Percentiles rank a stretch among this genome's conserved stretches.
phyloP scores from a whole-genome alignment of 192 early-diverging fungal species.

The Coemansia sp. region DNA sequence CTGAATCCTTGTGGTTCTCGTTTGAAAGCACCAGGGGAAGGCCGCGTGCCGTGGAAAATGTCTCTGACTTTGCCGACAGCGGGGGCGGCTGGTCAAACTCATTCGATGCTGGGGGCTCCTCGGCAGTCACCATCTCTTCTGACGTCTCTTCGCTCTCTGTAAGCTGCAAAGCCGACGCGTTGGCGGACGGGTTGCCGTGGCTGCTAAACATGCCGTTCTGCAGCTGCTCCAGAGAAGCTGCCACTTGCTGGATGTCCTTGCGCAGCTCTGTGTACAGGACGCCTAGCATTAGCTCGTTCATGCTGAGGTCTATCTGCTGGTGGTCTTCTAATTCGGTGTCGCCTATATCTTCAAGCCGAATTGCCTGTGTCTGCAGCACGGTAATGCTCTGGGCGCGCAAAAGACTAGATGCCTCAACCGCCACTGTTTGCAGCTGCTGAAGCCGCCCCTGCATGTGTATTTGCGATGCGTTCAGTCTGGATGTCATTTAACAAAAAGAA shows the following conservation, averaged over 20 bases:
- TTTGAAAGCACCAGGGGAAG: conserved; percentile 5
- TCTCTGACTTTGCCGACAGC: conserved; percentile 19
- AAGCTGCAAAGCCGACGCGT: no score
- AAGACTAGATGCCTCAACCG: conserved; percentile 28
- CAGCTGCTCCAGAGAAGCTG: conserved; percentile 25
- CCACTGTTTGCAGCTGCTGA: conserved; percentile 40
- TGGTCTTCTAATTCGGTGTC: conserved; percentile 38
- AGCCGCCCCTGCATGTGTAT: conserved; percentile 14
- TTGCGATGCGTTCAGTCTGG: conserved; percentile 5
- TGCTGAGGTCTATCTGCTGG: conserved; percentile 13
- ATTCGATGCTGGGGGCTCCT: neutral
- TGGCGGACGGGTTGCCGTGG: neutral
- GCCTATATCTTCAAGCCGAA: conserved; percentile 32
- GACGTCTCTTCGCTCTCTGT: conserved; percentile 1
- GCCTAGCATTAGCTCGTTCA: conserved; percentile 40
- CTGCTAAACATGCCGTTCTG: conserved; percentile 25
- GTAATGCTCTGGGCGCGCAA: conserved; percentile 31
- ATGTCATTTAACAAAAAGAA: no score
- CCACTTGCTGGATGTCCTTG: conserved; percentile 30
- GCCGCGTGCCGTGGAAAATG: conserved; percentile 37
- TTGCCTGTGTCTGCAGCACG: conserved; percentile 32
- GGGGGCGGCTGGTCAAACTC: conserved; percentile 9
- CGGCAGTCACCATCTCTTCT: conserved; percentile 7
- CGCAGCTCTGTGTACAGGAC: conserved; percentile 40
- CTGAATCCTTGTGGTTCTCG: neutral